phyloP scores from a whole-genome alignment of 2,329 filamentous ascomycete species.

The Nectriaceae sp. region DNA sequence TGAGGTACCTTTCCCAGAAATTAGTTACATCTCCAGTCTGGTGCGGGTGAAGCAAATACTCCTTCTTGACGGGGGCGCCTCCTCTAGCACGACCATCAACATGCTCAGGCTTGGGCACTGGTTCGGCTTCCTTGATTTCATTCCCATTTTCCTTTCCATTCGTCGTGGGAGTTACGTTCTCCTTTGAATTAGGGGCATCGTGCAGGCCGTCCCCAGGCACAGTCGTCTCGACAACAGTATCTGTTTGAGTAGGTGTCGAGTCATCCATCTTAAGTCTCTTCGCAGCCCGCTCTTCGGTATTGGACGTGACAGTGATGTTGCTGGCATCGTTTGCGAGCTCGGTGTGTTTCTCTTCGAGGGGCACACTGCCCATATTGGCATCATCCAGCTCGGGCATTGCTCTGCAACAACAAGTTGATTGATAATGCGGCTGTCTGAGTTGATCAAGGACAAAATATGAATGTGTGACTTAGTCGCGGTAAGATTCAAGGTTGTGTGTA shows the following conservation, averaged over 20 bases:
- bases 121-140: slow-evolving; percentile 8
- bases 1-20: slow-evolving; percentile 40
- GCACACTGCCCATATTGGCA: slow-evolving; percentile 21
- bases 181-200: slow-evolving; percentile 15
- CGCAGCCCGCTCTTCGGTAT: slow-evolving; percentile 44
- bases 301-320: slow-evolving; percentile 7
- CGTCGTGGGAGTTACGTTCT: slow-evolving; percentile 16
- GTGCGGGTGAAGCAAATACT: slow-evolving; percentile 45
- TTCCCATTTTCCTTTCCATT: slow-evolving; percentile 17
- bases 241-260: slow-evolving; percentile 18
- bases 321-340: slow-evolving; percentile 18
- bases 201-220: slow-evolving; percentile 22
- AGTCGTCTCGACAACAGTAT: slow-evolving; percentile 3
- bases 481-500: background rate
- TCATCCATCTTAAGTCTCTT: slow-evolving; percentile 61
- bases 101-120: slow-evolving; percentile 15
- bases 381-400: slow-evolving; percentile 32
- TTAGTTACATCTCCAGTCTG: background rate
- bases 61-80: slow-evolving; percentile 71
- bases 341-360: slow-evolving; percentile 16
- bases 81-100: slow-evolving; percentile 49
- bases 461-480: background rate
- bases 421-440: no score
- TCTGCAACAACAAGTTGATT: background rate
- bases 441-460: no score